Conservation (phyloP, 2,329 filamentous ascomycete species). For the Fusarium cicatricum region DNA sequence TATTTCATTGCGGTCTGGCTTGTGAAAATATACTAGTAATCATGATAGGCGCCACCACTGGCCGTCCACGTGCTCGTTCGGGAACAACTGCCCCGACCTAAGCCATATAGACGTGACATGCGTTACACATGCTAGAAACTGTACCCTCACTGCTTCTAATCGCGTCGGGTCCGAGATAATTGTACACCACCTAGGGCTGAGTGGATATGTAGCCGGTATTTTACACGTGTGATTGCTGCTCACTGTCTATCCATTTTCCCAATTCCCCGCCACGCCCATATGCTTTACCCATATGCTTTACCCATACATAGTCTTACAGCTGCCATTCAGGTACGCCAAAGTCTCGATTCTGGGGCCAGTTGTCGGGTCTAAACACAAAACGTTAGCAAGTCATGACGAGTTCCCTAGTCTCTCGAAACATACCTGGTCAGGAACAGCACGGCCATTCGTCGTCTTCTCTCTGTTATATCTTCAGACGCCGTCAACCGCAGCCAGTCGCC, state of each 20-base stretch:
- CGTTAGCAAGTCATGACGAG: slow-evolving; percentile 13
- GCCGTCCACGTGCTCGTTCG: slow-evolving; percentile 29
- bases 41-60: too few relatives aligned
- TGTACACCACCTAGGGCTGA: slow-evolving; percentile 14
- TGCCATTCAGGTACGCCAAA: slow-evolving; percentile 55
- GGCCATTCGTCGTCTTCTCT: slow-evolving; percentile 51
- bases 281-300: slow-evolving; percentile 8
- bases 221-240: slow-evolving; percentile 22
- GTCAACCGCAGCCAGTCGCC: slow-evolving; percentile 59
- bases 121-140: background rate
- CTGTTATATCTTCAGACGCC: slow-evolving; percentile 47
- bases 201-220: slow-evolving; percentile 1
- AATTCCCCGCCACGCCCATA: background rate
- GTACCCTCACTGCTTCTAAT: background rate
- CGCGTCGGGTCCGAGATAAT: background rate
- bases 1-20: too few relatives aligned
- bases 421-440: slow-evolving; percentile 54
- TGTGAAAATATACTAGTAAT: too few relatives aligned
- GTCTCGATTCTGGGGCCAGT: slow-evolving; percentile 52
- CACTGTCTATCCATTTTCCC: slow-evolving; percentile 3
- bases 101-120: background rate
- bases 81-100: slow-evolving; percentile 3
- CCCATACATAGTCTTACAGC: slow-evolving; percentile 41
- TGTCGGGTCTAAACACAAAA: slow-evolving; percentile 44
- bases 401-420: slow-evolving; percentile 18